These are phyloP conservation scores for Quercus wislizeni DNA, from an alignment of 306 rosid genomes.

Conservation along the genomic window DNA sequence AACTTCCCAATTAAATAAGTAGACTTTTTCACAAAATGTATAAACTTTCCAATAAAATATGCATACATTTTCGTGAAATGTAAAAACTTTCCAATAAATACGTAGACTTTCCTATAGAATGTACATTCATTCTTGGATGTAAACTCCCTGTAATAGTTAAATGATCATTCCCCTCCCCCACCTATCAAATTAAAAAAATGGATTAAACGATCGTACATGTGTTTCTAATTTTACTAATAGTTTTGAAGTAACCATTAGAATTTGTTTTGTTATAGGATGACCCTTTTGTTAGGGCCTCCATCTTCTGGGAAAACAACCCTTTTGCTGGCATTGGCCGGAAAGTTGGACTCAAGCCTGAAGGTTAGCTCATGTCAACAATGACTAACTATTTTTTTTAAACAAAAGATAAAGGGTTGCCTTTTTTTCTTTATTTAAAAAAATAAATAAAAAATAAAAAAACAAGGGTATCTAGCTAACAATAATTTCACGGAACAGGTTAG, in stretches of 20 bases:
- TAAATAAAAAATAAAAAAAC: too few species aligned
- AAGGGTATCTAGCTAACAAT: too few species aligned
- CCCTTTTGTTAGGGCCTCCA: slow-evolving; percentile 87
- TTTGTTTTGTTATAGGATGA: slow-evolving; percentile 54
- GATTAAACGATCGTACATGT: not conserved
- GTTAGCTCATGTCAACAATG: slow-evolving; percentile 24
- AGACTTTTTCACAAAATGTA: too few species aligned
- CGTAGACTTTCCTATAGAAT: too few species aligned
- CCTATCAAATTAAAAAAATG: too few species aligned
- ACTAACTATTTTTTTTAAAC: not conserved
- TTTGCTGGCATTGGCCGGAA: slow-evolving; percentile 84
- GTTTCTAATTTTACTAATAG: not conserved
- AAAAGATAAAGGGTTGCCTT: not conserved
- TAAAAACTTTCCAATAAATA: too few species aligned
- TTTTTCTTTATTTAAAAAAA: not conserved
- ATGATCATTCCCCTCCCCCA: too few species aligned
- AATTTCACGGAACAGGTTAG: slow-evolving; percentile 37
- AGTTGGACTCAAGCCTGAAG: slow-evolving; percentile 71
- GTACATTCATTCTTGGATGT: not conserved
- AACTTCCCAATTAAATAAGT: too few species aligned
- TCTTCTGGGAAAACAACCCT: slow-evolving; percentile 97
- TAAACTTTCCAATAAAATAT: too few species aligned
- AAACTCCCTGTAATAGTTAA: not conserved
- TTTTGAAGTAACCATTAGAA: not conserved
- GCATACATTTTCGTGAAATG: too few species aligned